A percentile compares a stretch with the other conserved stretches of the same genome.
These are phyloP conservation scores for Tulasnella sp. DNA, from an alignment of 768 basidiomycete genomes.

Conservation along the genomic window DNA sequence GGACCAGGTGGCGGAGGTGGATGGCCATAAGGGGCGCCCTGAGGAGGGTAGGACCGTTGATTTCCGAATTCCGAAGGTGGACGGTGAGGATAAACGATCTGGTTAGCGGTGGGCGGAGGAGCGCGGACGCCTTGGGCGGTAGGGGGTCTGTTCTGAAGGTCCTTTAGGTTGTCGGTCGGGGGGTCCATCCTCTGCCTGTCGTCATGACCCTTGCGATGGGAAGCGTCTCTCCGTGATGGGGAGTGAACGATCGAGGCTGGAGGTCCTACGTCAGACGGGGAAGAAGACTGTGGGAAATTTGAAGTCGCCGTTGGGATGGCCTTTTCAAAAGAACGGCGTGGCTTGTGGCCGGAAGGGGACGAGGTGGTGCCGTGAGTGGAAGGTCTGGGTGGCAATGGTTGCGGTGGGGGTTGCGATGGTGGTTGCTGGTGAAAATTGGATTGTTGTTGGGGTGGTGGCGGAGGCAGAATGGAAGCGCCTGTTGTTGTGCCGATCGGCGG, in stretches of 20 bases:
- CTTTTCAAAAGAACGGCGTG: constrained; percentile 1
- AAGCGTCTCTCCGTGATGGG: neutral
- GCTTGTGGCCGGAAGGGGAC: constrained; percentile 4
- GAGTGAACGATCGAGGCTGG: neutral
- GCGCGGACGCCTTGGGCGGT: neutral
- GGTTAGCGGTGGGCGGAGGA: neutral
- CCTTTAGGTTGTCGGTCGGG: neutral
- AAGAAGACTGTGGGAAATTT: neutral
- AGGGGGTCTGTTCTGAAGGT: neutral
- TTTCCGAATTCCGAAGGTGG: constrained; percentile 1
- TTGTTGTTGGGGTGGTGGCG: neutral
- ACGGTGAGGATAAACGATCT: neutral
- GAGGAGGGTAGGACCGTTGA: neutral
- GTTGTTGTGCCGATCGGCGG: neutral
- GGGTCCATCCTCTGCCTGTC: neutral
- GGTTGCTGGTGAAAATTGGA: neutral
- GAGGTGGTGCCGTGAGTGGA: neutral
- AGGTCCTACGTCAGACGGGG: neutral
- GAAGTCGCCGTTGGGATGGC: neutral
- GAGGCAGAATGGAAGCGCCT: neutral
- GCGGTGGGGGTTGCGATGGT: neutral
- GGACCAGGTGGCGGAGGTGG: neutral
- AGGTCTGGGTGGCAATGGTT: neutral
- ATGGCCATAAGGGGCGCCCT: neutral
- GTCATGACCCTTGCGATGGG: neutral